Conservation (phyloP, 768 basidiomycete species). For the Lactifluus piperatus region DNA sequence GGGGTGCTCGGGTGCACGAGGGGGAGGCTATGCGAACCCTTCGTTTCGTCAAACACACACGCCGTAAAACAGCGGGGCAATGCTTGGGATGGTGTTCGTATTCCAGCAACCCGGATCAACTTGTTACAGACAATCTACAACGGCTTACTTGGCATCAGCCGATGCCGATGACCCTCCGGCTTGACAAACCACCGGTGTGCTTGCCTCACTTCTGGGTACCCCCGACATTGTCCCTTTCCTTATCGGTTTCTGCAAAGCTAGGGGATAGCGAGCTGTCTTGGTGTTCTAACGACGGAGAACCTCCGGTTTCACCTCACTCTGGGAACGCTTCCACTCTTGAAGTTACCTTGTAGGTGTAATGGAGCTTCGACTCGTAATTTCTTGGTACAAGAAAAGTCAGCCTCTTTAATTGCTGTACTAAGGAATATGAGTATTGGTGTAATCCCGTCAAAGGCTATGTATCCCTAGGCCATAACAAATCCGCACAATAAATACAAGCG, state of each 20-base stretch:
- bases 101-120: background rate
- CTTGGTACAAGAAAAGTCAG: background rate
- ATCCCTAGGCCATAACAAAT: background rate
- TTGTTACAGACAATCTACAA: too few relatives aligned
- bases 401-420: background rate
- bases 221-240: background rate
- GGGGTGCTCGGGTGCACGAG: background rate
- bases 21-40: conserved; percentile 1
- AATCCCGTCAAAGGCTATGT: background rate
- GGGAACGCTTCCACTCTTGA: background rate
- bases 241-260: background rate
- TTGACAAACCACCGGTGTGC: background rate
- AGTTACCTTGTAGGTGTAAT: background rate
- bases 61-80: background rate
- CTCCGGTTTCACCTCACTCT: conserved; percentile 5
- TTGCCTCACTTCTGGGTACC: background rate
- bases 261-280: background rate
- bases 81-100: background rate
- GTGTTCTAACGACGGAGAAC: background rate
- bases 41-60: background rate
- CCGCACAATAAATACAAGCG: background rate
- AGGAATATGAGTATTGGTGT: too few relatives aligned
- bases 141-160: background rate
- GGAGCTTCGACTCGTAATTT: background rate
- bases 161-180: background rate